These are phyloP conservation scores for Heliosperma pusillum DNA, from an alignment of 148 eudicot species.

Conservation along the genomic window DNA sequence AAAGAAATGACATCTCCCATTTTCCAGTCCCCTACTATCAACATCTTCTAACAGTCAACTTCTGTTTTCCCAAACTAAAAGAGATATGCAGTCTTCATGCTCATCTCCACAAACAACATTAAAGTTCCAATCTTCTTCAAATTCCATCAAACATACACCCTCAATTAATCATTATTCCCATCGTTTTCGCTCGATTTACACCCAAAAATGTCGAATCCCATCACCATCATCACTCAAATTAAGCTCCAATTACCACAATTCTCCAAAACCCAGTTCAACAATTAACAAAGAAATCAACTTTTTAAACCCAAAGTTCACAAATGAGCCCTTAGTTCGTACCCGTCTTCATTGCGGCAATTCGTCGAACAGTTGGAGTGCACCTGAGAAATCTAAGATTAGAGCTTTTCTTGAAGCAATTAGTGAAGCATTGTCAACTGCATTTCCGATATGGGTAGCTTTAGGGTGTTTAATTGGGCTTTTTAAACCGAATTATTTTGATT, in stretches of 20 bases:
- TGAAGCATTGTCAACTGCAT: constrained; percentile 62
- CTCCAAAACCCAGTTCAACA: constrained; percentile 16
- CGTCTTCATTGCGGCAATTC: constrained; percentile 57
- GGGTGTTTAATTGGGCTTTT: constrained; percentile 69
- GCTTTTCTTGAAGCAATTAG: constrained; percentile 41
- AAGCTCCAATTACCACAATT: constrained; percentile 3
- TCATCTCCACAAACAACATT: constrained; percentile 15
- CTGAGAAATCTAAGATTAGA: constrained; percentile 19
- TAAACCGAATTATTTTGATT: constrained; percentile 48
- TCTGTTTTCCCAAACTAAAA: neutral
- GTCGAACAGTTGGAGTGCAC: constrained; percentile 45
- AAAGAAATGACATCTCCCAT: too few relatives aligned
- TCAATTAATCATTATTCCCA: constrained; percentile 2
- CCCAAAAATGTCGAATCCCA: neutral
- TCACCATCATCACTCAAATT: constrained; percentile 13
- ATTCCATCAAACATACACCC: neutral
- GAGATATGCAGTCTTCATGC: constrained; percentile 26
- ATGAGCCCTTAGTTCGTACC: neutral
- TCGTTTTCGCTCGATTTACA: constrained; percentile 10
- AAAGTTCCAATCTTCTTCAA: constrained; percentile 17
- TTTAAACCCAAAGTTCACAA: constrained; percentile 14
- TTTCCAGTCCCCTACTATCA: too few relatives aligned
- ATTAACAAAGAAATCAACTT: constrained; percentile 2
- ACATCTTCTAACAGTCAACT: neutral
- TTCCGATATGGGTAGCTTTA: constrained; percentile 79